Percentiles rank a stretch among this genome's conserved stretches.
Conservation (phyloP, 2,329 filamentous ascomycete species). For the Raffaelea deltoideospora region DNA sequence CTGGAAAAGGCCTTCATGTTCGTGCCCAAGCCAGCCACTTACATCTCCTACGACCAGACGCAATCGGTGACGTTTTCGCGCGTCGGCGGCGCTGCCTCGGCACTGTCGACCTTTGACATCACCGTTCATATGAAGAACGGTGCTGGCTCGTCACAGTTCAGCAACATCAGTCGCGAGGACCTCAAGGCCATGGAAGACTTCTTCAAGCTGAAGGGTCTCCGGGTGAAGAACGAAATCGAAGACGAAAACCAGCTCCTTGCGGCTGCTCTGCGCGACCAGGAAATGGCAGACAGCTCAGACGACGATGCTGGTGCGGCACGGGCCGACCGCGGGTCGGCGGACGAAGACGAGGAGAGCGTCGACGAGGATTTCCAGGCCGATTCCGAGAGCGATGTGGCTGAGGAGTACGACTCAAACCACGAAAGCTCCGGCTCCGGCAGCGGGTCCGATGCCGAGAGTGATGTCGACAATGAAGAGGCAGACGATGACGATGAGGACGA, state of each 20-base stretch:
- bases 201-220: conserved; percentile 88
- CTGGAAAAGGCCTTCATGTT: conserved; percentile 98
- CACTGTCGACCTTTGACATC: conserved; percentile 93
- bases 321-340: conserved; percentile 74
- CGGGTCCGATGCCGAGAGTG: conserved; percentile 50
- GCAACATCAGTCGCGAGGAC: conserved; percentile 98
- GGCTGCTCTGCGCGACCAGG: conserved; percentile 70
- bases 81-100: conserved; percentile 84
- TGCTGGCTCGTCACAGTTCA: conserved; percentile 85
- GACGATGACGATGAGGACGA: conserved; percentile 32
- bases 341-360: conserved; percentile 88
- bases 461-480: conserved; percentile 33
- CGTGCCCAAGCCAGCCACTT: conserved; percentile 93
- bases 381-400: conserved; percentile 86
- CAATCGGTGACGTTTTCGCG: conserved; percentile 88
- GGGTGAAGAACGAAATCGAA: conserved; percentile 97
- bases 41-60: conserved; percentile 90
- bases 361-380: conserved; percentile 94
- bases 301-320: conserved; percentile 59
- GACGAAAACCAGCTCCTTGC: conserved; percentile 75
- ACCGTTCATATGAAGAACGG: conserved; percentile 80
- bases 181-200: conserved; percentile 93
- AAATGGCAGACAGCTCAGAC: conserved; percentile 69
- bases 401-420: conserved; percentile 87
- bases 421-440: conserved; percentile 66